Percentiles rank a stretch among this genome's conserved stretches.
Evolutionary conservation across 805 yeast species (phyloP).

Genomic region (Spathaspora hagerdaliae): DNA sequence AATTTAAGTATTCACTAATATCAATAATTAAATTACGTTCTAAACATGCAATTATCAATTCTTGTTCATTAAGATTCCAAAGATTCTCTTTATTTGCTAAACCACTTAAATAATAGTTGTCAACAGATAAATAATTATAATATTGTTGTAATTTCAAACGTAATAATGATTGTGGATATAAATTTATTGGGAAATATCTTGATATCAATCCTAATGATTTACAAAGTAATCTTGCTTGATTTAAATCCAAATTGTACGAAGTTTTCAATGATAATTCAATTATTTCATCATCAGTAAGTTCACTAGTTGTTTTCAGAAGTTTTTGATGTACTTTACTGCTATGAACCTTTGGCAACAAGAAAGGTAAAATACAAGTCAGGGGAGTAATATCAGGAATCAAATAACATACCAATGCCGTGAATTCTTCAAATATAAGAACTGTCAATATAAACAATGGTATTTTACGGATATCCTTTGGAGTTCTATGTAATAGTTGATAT

Average conservation of each 20-base stretch:
- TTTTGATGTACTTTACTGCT: slow-evolving; percentile 12
- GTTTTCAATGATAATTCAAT: slow-evolving; percentile 34
- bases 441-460: slow-evolving; percentile 50
- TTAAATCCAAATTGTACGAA: slow-evolving; percentile 43
- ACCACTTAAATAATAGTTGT: slow-evolving; percentile 45
- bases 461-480: slow-evolving; percentile 47
- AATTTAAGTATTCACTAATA: slow-evolving; percentile 17
- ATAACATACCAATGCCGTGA: slow-evolving; percentile 51
- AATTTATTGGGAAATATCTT: slow-evolving; percentile 34
- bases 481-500: slow-evolving; percentile 48
- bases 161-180: slow-evolving; percentile 35
- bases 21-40: slow-evolving; percentile 51
- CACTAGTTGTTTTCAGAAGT: slow-evolving; percentile 8
- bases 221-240: slow-evolving; percentile 33
- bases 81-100: slow-evolving; percentile 33
- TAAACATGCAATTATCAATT: slow-evolving; percentile 50
- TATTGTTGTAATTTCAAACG: slow-evolving; percentile 33
- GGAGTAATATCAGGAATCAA: slow-evolving; percentile 54
- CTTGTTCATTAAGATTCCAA: slow-evolving; percentile 45
- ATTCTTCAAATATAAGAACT: slow-evolving; percentile 48
- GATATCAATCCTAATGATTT: slow-evolving; percentile 34
- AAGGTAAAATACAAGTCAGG: slow-evolving; percentile 54
- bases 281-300: slow-evolving; percentile 5
- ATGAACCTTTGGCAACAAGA: slow-evolving; percentile 36
- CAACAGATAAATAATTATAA: slow-evolving; percentile 46